These are phyloP conservation scores for Turnera subulata DNA, from an alignment of 345 rosid species.

Conservation along the genomic window DNA sequence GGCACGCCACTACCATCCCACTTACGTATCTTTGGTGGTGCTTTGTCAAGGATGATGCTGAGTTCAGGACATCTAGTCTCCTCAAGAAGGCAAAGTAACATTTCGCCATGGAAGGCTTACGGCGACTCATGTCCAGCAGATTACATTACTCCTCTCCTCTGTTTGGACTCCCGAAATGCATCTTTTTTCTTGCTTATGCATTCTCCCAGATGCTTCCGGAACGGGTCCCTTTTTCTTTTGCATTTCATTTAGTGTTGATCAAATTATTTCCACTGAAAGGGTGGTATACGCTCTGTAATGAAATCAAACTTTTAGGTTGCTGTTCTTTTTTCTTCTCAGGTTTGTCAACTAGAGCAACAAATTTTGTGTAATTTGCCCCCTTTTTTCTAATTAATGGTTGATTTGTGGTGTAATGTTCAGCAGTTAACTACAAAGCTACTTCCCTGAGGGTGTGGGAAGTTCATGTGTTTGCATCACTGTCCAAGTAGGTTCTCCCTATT, in stretches of 20 bases:
- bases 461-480: too few species aligned
- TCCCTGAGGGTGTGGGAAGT: too few species aligned
- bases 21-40: constrained; percentile 87
- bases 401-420: too few species aligned
- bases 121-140: not conserved
- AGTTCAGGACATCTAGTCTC: constrained; percentile 52
- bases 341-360: not conserved
- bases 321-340: not conserved
- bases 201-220: constrained; percentile 8
- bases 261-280: too few species aligned
- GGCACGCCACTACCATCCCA: constrained; percentile 68
- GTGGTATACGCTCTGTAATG: constrained; percentile 1
- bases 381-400: too few species aligned
- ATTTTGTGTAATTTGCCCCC: not conserved
- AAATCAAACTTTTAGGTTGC: constrained; percentile 2
- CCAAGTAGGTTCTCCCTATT: too few species aligned
- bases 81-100: constrained; percentile 15
- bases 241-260: not conserved
- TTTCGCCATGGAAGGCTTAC: not conserved
- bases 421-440: too few species aligned
- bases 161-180: not conserved
- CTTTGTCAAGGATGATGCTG: constrained; percentile 76
- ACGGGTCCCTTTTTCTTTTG: not conserved
- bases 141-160: not conserved
- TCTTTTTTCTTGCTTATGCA: not conserved